Base-by-base conservation (phyloP, 1,284 basidiomycete genomes). In the Porodaedalea pini region DNA sequence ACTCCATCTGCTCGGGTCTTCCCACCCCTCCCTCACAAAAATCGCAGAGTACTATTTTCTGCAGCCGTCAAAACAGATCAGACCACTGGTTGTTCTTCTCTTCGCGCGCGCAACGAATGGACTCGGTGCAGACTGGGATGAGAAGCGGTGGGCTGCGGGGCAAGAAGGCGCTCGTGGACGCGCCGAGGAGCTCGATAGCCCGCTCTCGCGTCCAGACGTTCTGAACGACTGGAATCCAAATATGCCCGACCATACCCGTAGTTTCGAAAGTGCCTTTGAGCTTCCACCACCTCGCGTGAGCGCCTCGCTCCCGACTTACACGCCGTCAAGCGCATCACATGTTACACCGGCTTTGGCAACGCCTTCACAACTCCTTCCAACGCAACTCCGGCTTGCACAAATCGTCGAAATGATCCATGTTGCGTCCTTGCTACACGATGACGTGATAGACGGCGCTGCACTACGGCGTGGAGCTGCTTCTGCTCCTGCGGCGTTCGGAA, bases 321-420 rank as follows among this genome's bases (percentile, higher is more conserved):
- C 37, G 66, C 76, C 59, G 72, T 78, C 66, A 55, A 66, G 77
- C 68, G 63, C 78, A 61, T 62, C 73, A 50, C 70, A 73, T 29
- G 63, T 54, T 41, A 55, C 64, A 34, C 52, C 64, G 43, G 31
- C 62, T 17, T 70, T 71, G 52, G 54, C 69, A 32, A 66, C 78
- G 54, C 67, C 75, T 57, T 70, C 44, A 39, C 64, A 31, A 4
- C 71, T 83, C 21, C 81, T 98, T 6, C 93, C 96, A 5, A 91
- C 93, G 0, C 96, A 99, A 71, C 76, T 90, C 23, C 86, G 96
- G 29, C 82, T 99, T 23, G 96, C 96, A 1, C 93, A 96, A 68
- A 97, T 99, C 57, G 89, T 94, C 51, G 97, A 99, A 71, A 98
- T 99, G 94, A 94, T 99, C 61, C 95, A 99, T 70, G 93, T 98